Percentiles rank a stretch among this genome's conserved stretches.
Evolutionary conservation across 2,329 filamentous ascomycete genomes (phyloP).

Genomic region (Colletotrichum filicis): DNA sequence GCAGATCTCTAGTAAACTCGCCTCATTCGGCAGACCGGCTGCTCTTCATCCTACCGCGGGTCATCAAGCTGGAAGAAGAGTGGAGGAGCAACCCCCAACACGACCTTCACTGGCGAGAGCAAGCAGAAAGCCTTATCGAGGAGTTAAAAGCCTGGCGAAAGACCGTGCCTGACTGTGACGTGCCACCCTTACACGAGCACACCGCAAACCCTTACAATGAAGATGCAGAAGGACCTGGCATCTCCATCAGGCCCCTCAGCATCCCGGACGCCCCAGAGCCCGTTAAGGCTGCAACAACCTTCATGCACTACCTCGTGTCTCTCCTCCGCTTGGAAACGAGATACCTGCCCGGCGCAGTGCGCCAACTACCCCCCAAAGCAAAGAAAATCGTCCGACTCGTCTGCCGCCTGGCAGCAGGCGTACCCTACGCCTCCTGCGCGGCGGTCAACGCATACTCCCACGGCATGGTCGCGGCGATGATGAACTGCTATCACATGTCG

Average conservation of each 20-base stretch:
- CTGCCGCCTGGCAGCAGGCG: constrained; percentile 6
- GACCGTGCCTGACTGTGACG: background rate
- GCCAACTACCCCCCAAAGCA: background rate
- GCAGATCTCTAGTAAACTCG: background rate
- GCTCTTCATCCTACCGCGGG: background rate
- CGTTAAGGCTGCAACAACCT: constrained; percentile 12
- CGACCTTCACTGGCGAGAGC: constrained; percentile 6
- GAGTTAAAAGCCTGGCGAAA: constrained; percentile 9
- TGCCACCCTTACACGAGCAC: constrained; percentile 4
- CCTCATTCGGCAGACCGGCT: background rate
- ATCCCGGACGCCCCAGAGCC: background rate
- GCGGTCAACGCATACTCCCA: constrained; percentile 8
- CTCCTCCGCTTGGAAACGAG: background rate
- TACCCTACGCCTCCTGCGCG: constrained; percentile 3
- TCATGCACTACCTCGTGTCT: constrained; percentile 21
- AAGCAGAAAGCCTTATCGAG: constrained; percentile 14
- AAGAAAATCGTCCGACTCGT: background rate
- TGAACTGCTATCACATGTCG: constrained; percentile 20
- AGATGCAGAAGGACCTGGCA: background rate
- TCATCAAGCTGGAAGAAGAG: constrained; percentile 20
- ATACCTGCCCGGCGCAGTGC: background rate
- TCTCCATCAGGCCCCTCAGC: background rate
- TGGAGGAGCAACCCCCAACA: constrained; percentile 25
- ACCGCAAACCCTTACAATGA: background rate
- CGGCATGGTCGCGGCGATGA: constrained; percentile 11